A percentile compares a stretch with the other conserved stretches of the same genome.
Evolutionary conservation across 208 protist genomes (phyloP).

Genomic region (Porcisia deanei): DNA sequence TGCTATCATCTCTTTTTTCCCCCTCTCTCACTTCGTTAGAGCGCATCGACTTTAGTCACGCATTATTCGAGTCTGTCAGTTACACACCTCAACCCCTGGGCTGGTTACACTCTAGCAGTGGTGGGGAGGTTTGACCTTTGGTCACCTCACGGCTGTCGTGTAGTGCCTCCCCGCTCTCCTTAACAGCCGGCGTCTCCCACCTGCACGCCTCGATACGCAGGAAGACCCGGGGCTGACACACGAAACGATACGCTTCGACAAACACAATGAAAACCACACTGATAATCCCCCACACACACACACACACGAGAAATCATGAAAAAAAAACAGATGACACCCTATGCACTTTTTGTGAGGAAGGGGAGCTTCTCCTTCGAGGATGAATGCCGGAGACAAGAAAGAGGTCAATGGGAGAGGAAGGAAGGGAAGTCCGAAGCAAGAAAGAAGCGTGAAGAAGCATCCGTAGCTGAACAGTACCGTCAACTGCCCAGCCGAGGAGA

Average conservation of each 20-base stretch:
- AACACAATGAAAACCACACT: background rate
- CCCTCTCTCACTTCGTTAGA: conserved; percentile 1
- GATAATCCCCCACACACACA: background rate
- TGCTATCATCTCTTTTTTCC: conserved; percentile 6
- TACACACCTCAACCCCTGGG: background rate
- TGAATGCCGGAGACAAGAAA: background rate
- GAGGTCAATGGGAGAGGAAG: background rate
- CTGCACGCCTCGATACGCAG: background rate
- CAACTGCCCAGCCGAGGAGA: background rate
- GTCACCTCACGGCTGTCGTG: background rate
- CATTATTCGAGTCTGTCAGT: conserved; percentile 7
- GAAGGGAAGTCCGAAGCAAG: background rate
- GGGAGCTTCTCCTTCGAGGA: background rate
- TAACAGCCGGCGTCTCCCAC: background rate
- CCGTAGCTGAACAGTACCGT: background rate
- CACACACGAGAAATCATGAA: background rate
- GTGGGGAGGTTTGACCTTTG: no score
- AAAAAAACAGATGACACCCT: background rate
- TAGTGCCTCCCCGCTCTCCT: background rate
- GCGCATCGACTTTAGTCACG: background rate
- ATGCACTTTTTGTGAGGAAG: no score
- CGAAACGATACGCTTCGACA: background rate
- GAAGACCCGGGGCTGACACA: background rate
- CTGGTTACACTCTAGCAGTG: background rate
- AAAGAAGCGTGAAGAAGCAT: background rate